Evolutionary conservation across 768 basidiomycete genomes (phyloP), one percentile per base, ranked within the genome.

Genomic region (Suillus hirtellus): DNA sequence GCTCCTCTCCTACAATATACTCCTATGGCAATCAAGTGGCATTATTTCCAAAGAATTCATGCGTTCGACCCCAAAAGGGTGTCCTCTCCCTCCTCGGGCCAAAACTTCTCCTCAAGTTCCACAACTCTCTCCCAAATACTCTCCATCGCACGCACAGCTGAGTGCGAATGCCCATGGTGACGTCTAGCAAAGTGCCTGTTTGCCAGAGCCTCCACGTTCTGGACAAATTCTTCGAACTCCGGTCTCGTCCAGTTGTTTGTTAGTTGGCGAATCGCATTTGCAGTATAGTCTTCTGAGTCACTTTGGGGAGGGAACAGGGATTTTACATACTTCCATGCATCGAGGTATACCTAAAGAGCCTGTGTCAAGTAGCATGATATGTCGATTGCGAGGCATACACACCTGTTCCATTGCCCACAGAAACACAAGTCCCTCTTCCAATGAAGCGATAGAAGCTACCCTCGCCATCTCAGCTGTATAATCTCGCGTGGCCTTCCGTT

Each of bases 321-420:
- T 47, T 74, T 70, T 43, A 88, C 86, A 60, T 76, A 75, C 1
- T 79, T 78, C 91, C 90, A 92, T 3, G 89, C 84, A 59, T 87
- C 84, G 34, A 90, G 77, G 69, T 92, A 91, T 31, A 88, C 79
- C 90, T 92, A 54, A 14, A 34, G 31, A 38, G 34, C 37, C 34
- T 56, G 40, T 21, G 19, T 17, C 38, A 38, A 56, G 46, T 19
- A 65, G 24, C 50, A 19, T n/a, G 14, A 37, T 31, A 31, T 59
- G 4, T 35, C 9, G 3, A 27, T 12, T 53, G 40, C 12, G 54
- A 40, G 34, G 12, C 61, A 61, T 24, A 63, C 74, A 24, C 49
- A 89, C 90, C 77, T 84, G 81, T 71, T 92, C 90, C 89, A 92
- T 92, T 0, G 87, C 87, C 89, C 89, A 92, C 15, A 93, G 74